Conservation (phyloP, 1,139 yeast species). For the Pichia cactophila region DNA sequence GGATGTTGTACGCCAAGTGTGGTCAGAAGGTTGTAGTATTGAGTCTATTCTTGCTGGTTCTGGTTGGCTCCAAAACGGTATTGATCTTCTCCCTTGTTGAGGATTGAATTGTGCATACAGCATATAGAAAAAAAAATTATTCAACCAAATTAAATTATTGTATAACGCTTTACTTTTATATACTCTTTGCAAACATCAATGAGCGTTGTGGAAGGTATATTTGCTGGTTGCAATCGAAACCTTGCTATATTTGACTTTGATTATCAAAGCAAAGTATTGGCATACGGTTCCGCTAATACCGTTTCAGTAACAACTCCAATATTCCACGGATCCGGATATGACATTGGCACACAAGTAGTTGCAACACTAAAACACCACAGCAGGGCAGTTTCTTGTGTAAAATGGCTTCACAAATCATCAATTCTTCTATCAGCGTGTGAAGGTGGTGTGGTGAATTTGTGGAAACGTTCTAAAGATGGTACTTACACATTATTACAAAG, state of each 20-base stretch:
- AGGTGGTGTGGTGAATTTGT: slow-evolving; percentile 53
- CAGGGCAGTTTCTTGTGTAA: slow-evolving; percentile 52
- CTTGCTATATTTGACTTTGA: slow-evolving; percentile 58
- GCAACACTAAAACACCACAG: slow-evolving; percentile 53
- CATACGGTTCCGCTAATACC: slow-evolving; percentile 71
- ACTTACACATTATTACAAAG: slow-evolving; percentile 29
- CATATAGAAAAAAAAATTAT: neutral
- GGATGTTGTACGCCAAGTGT: slow-evolving; percentile 35
- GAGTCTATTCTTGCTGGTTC: slow-evolving; percentile 35
- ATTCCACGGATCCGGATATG: slow-evolving; percentile 26
- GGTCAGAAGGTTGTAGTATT: slow-evolving; percentile 34
- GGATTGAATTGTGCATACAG: neutral
- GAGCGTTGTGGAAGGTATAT: slow-evolving; percentile 43
- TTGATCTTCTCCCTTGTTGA: slow-evolving; percentile 42
- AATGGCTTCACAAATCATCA: slow-evolving; percentile 42
- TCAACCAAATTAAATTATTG: neutral
- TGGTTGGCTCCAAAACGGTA: slow-evolving; percentile 41
- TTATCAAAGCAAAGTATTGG: slow-evolving; percentile 37
- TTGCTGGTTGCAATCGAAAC: slow-evolving; percentile 76
- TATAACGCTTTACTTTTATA: neutral
- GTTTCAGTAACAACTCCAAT: slow-evolving; percentile 63
- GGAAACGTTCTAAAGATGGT: slow-evolving; percentile 35
- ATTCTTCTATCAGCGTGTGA: slow-evolving; percentile 57
- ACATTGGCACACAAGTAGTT: slow-evolving; percentile 38
- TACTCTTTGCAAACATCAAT: neutral